These are phyloP conservation scores for Hura crepitans DNA, from an alignment of 441 rosid genomes.

Conservation along the genomic window DNA sequence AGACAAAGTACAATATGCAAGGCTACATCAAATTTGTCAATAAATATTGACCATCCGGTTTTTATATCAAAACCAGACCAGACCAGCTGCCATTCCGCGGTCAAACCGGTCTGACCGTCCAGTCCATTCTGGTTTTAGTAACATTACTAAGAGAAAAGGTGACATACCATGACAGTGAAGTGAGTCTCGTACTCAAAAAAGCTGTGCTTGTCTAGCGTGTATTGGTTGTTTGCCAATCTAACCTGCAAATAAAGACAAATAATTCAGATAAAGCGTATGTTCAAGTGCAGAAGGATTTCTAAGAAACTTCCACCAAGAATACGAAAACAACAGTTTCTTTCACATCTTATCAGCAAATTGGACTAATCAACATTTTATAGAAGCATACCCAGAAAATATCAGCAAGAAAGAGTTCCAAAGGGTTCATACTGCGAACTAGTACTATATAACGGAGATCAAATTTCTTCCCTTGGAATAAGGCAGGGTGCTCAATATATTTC, in stretches of 20 bases:
- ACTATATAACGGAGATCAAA: conserved; percentile 84
- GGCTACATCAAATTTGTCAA: too few species aligned
- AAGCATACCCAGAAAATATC: conserved; percentile 81
- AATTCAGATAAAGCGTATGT: neutral
- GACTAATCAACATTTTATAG: conserved; percentile 12
- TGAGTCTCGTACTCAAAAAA: conserved; percentile 93
- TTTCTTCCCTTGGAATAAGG: conserved; percentile 73
- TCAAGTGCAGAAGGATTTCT: neutral
- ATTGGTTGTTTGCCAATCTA: conserved; percentile 77
- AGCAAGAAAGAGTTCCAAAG: conserved; percentile 70
- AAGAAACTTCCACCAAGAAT: neutral
- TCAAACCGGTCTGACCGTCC: too few species aligned
- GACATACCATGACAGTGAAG: conserved; percentile 94
- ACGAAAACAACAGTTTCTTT: neutral
- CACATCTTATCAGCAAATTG: conserved; percentile 9
- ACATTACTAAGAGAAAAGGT: too few species aligned
- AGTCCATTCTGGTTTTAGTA: too few species aligned
- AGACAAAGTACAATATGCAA: too few species aligned
- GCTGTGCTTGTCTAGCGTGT: conserved; percentile 72
- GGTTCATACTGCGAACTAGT: conserved; percentile 65
- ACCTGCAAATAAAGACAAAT: conserved; percentile 46
- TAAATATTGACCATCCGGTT: too few species aligned
- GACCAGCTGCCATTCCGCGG: too few species aligned
- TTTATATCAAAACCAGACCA: too few species aligned
- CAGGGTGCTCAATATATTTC: conserved; percentile 91